A percentile compares a stretch with the other conserved stretches of the same genome.
phyloP scores from a whole-genome alignment of 2,329 filamentous ascomycete species.

The Talaromyces sp. region DNA sequence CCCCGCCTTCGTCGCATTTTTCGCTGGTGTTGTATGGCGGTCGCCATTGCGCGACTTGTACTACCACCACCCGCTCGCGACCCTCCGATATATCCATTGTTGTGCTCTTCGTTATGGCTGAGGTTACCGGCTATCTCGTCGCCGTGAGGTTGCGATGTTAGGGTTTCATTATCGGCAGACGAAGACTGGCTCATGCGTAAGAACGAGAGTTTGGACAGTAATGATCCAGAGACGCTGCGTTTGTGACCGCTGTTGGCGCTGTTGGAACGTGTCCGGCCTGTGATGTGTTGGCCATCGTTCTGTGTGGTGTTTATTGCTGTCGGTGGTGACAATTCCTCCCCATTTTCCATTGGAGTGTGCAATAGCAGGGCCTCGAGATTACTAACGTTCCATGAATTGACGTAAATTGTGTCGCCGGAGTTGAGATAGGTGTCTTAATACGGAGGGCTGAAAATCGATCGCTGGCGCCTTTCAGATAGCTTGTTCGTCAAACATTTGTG shows the following conservation, averaged over 20 bases:
- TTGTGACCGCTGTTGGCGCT: slow-evolving; percentile 30
- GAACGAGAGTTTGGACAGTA: slow-evolving; percentile 70
- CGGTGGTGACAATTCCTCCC: slow-evolving; percentile 25
- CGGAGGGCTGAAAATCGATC: neutral
- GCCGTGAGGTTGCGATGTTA: neutral
- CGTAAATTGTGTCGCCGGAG: neutral
- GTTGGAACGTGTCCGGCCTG: slow-evolving; percentile 33
- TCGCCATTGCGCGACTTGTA: slow-evolving; percentile 52
- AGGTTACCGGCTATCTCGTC: slow-evolving; percentile 35
- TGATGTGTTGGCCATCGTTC: slow-evolving; percentile 19
- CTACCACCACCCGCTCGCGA: slow-evolving; percentile 34
- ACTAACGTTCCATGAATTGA: slow-evolving; percentile 1
- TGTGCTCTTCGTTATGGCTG: neutral
- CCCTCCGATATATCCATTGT: slow-evolving; percentile 27
- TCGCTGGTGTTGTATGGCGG: slow-evolving; percentile 50
- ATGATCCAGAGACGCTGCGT: slow-evolving; percentile 60
- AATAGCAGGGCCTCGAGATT: neutral
- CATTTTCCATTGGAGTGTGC: slow-evolving; percentile 37
- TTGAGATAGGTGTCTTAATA: neutral
- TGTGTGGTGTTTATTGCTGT: slow-evolving; percentile 30
- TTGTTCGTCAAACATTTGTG: neutral
- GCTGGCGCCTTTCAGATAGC: neutral
- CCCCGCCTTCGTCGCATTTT: slow-evolving; percentile 71
- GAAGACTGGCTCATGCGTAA: slow-evolving; percentile 52
- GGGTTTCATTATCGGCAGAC: slow-evolving; percentile 4